A percentile compares a stretch with the other conserved stretches of the same genome.
Conservation (phyloP, 176 grass and related monocot genomes). For the Saccharum spontaneum region DNA sequence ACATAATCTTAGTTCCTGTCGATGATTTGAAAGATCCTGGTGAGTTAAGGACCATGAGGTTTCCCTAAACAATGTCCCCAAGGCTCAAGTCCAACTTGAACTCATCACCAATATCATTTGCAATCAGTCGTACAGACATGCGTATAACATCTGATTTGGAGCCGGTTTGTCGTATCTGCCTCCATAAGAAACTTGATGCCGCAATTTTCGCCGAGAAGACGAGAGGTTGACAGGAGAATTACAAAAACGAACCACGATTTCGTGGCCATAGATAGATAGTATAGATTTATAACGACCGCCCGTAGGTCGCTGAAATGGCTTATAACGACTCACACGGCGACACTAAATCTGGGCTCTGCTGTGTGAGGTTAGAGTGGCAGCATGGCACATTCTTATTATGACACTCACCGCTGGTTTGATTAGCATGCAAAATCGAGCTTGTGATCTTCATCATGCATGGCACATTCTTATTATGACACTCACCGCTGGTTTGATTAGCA, state of each 20-base stretch:
- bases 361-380: too few species aligned
- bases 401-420: neutral
- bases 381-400: too few species aligned
- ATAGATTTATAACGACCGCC: too few species aligned
- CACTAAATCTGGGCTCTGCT: too few species aligned
- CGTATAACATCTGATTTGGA: neutral
- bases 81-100: neutral
- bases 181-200: neutral
- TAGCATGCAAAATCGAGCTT: neutral
- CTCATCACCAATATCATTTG: conserved; percentile 17
- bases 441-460: neutral
- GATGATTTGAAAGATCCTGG: conserved; percentile 5
- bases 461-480: too few species aligned
- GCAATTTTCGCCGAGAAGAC: neutral
- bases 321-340: too few species aligned
- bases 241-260: neutral
- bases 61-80: conserved; percentile 5
- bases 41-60: neutral
- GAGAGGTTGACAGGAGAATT: neutral
- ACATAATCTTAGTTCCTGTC: conserved; percentile 17
- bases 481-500: neutral
- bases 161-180: neutral
- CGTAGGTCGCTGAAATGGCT: too few species aligned
- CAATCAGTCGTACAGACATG: conserved; percentile 17
- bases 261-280: neutral